A percentile compares a stretch with the other conserved stretches of the same genome.
These are phyloP conservation scores for Rosa multiflora DNA, from an alignment of 306 rosid species.

Conservation along the genomic window DNA sequence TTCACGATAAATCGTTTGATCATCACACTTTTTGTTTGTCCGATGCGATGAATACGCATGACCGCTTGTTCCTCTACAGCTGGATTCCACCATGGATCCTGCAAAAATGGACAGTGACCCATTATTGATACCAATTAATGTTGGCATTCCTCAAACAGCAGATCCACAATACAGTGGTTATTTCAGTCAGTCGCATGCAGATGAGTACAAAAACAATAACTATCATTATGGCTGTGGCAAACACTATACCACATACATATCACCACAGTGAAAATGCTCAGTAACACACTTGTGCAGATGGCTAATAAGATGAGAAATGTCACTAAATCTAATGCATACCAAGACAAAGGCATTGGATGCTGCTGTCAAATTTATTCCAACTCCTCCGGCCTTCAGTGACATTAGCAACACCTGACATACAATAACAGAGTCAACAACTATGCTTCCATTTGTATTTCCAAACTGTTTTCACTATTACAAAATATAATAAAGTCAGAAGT, in stretches of 20 bases:
- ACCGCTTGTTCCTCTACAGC: conserved; percentile 99
- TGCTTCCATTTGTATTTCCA: conserved; percentile 23
- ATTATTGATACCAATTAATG: background rate
- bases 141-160: background rate
- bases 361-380: conserved; percentile 92
- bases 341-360: conserved; percentile 97
- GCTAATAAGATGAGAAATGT: background rate
- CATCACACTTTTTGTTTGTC: conserved; percentile 81
- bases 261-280: background rate
- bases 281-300: background rate
- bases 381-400: conserved; percentile 98
- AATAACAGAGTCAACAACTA: conserved; percentile 21
- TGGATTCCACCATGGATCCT: conserved; percentile 99
- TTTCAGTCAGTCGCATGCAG: background rate
- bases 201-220: background rate
- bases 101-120: conserved; percentile 18
- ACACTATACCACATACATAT: background rate
- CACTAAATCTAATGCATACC: conserved; percentile 51
- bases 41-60: conserved; percentile 98
- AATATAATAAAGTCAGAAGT: conserved; percentile 1
- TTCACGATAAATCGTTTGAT: conserved; percentile 84
- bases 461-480: conserved; percentile 18
- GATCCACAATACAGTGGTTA: background rate
- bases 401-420: conserved; percentile 79
- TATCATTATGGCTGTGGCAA: background rate